These are phyloP conservation scores for Hypoxylon sp. DNA, from an alignment of 2,329 filamentous ascomycete species.

Conservation along the genomic window DNA sequence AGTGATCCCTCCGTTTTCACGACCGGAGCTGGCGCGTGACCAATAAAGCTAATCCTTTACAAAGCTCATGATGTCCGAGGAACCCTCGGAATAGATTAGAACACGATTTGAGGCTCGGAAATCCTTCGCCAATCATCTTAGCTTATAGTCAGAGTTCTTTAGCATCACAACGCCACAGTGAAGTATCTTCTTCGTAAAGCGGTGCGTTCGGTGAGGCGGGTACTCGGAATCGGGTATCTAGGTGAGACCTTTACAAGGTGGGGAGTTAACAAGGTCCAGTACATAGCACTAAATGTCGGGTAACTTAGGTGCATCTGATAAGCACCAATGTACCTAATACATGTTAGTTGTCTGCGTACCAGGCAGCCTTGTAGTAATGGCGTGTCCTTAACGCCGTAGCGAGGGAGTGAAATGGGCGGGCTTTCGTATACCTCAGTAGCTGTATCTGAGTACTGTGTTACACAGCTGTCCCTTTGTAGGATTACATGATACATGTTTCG, in stretches of 20 bases:
- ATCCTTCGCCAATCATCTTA: not conserved
- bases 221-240: not conserved
- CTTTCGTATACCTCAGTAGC: not conserved
- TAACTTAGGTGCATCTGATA: not conserved
- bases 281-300: not conserved
- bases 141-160: not conserved
- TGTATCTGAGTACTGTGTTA: not conserved
- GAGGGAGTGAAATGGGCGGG: too few relatives aligned
- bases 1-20: not conserved
- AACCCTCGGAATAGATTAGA: not conserved
- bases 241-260: not conserved
- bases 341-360: too few relatives aligned
- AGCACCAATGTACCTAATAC: not conserved
- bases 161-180: not conserved
- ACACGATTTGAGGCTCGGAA: not conserved
- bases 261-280: not conserved
- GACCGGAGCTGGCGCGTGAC: not conserved
- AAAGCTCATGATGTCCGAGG: not conserved
- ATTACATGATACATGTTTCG: not conserved
- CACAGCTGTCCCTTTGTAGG: not conserved
- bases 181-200: not conserved
- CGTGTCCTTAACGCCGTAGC: not conserved
- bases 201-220: not conserved
- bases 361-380: not conserved
- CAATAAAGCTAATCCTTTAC: not conserved